Evolutionary conservation across 495 filamentous ascomycete genomes (phyloP).

Genomic region (Penicillium salamii): DNA sequence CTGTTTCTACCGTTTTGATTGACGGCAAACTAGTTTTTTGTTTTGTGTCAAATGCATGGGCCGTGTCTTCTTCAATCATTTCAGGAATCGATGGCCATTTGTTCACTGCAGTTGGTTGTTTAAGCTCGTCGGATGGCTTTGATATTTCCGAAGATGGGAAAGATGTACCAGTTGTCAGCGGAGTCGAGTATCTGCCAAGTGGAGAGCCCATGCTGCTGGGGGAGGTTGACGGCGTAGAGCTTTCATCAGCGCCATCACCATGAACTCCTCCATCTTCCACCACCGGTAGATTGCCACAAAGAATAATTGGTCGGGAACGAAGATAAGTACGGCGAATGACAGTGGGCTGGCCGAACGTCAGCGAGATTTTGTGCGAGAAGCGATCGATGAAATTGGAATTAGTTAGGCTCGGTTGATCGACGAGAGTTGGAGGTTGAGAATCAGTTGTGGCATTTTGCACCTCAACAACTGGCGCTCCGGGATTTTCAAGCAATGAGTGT

Average conservation of each 20-base stretch:
- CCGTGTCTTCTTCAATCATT: constrained; percentile 4
- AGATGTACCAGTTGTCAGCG: constrained; percentile 34
- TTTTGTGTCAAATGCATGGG: constrained; percentile 14
- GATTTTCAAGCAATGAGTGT: neutral
- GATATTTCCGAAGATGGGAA: constrained; percentile 16
- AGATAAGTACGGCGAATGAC: constrained; percentile 51
- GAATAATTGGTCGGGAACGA: constrained; percentile 41
- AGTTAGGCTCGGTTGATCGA: constrained; percentile 8
- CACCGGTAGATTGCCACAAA: constrained; percentile 21
- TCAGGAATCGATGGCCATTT: constrained; percentile 9
- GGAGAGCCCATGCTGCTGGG: constrained; percentile 35
- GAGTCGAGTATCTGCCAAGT: constrained; percentile 32
- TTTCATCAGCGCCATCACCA: constrained; percentile 33
- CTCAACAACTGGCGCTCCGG: neutral
- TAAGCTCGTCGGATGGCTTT: constrained; percentile 11
- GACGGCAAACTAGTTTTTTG: constrained; percentile 45
- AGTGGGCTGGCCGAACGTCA: constrained; percentile 50
- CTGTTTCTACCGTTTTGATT: constrained; percentile 72
- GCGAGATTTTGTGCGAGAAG: constrained; percentile 49
- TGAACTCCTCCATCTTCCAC: constrained; percentile 14
- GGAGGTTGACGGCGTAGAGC: constrained; percentile 38
- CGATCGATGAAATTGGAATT: constrained; percentile 37
- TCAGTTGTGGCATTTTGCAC: neutral
- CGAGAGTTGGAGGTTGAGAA: neutral
- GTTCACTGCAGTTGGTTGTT: neutral